A percentile compares a stretch with the other conserved stretches of the same genome.
Evolutionary conservation across 768 basidiomycete species (phyloP).

Genomic region (Ramaria sp.): DNA sequence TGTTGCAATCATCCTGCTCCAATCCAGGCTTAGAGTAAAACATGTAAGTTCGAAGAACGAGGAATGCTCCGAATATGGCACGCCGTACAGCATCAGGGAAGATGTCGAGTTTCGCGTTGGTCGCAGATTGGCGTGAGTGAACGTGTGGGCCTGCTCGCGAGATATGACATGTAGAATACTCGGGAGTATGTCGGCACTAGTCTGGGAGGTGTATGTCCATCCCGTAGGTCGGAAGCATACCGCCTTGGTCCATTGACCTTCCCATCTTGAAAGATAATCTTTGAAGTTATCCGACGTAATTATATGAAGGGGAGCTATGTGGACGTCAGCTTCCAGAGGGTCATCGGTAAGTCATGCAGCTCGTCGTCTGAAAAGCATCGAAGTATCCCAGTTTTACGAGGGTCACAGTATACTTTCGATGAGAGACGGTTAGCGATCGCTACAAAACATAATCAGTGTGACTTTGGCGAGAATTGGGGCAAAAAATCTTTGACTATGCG

Average conservation of each 20-base stretch:
- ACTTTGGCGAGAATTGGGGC: no score
- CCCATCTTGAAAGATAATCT: slow-evolving; percentile 64
- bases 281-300: slow-evolving; percentile 72
- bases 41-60: slow-evolving; percentile 94
- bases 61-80: slow-evolving; percentile 92
- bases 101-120: slow-evolving; percentile 63
- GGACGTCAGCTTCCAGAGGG: slow-evolving; percentile 69
- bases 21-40: slow-evolving; percentile 82
- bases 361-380: slow-evolving; percentile 80
- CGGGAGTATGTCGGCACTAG: slow-evolving; percentile 51
- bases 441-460: slow-evolving; percentile 17
- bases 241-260: slow-evolving; percentile 56
- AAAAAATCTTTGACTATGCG: slow-evolving; percentile 85
- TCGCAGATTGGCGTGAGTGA: slow-evolving; percentile 58
- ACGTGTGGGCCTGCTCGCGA: slow-evolving; percentile 52
- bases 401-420: slow-evolving; percentile 83
- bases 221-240: slow-evolving; percentile 91
- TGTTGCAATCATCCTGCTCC: slow-evolving; percentile 88
- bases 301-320: slow-evolving; percentile 66
- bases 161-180: slow-evolving; percentile 62
- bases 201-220: slow-evolving; percentile 77
- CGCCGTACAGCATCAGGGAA: slow-evolving; percentile 63
- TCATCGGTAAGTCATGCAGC: slow-evolving; percentile 59
- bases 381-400: slow-evolving; percentile 72
- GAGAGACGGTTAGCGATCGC: slow-evolving; percentile 77